Evolutionary conservation across 495 filamentous ascomycete genomes (phyloP).

Genomic region (Penicillium subrubescens): DNA sequence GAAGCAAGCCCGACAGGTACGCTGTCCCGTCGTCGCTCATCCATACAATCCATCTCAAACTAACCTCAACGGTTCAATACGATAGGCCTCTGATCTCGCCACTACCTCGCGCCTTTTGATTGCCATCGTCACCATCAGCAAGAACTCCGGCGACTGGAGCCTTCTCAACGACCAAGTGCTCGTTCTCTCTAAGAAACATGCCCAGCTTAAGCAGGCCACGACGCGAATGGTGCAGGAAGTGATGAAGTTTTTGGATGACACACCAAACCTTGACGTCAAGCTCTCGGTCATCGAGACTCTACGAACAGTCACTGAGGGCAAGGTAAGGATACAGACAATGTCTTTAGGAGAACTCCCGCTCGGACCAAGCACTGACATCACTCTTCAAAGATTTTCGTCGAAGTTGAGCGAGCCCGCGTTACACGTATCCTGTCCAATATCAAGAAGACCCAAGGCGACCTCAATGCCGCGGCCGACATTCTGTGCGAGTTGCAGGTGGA

Average conservation of each 20-base stretch:
- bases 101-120: constrained; percentile 88
- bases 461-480: constrained; percentile 85
- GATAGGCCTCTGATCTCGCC: constrained; percentile 87
- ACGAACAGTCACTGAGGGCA: constrained; percentile 96
- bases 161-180: constrained; percentile 95
- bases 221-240: constrained; percentile 98
- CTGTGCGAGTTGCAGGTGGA: constrained; percentile 98
- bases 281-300: constrained; percentile 91
- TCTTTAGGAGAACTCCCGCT: background rate
- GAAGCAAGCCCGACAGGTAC: constrained; percentile 94
- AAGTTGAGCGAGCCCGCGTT: constrained; percentile 94
- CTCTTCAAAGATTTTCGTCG: constrained; percentile 80
- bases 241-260: constrained; percentile 85
- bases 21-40: constrained; percentile 12
- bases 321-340: constrained; percentile 53
- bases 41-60: background rate
- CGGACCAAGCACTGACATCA: background rate
- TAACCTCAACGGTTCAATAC: constrained; percentile 5
- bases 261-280: constrained; percentile 80
- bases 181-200: constrained; percentile 97
- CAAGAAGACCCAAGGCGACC: constrained; percentile 91
- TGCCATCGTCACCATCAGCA: constrained; percentile 89
- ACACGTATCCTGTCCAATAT: constrained; percentile 94
- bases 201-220: constrained; percentile 97
- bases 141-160: constrained; percentile 87